These are phyloP conservation scores for Penicillium tannophilum DNA, from an alignment of 495 filamentous ascomycete species.

Conservation along the genomic window DNA sequence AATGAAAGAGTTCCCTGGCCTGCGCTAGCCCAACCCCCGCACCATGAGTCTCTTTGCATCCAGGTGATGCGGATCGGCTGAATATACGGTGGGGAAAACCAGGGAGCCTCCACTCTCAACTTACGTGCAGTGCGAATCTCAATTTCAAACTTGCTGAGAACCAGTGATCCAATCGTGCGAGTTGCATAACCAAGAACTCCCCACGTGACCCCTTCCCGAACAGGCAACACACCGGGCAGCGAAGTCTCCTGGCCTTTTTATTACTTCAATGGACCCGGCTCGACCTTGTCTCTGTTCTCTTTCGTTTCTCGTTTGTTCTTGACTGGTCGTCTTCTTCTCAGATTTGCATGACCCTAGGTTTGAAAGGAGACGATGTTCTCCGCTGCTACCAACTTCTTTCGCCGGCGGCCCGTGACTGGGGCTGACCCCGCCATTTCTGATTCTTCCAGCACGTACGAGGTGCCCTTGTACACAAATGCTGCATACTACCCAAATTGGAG, in stretches of 20 bases:
- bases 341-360: background rate
- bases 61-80: background rate
- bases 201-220: slow-evolving; percentile 30
- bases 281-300: background rate
- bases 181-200: background rate
- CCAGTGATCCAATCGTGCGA: slow-evolving; percentile 3
- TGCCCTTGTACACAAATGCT: slow-evolving; percentile 62
- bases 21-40: background rate
- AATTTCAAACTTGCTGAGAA: background rate
- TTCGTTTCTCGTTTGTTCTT: background rate
- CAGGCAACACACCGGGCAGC: slow-evolving; percentile 15
- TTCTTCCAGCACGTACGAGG: slow-evolving; percentile 34
- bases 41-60: background rate
- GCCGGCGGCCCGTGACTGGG: slow-evolving; percentile 17
- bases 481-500: slow-evolving; percentile 91
- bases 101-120: background rate
- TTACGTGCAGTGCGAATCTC: background rate
- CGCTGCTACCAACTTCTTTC: slow-evolving; percentile 22
- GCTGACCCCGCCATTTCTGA: slow-evolving; percentile 30
- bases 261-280: slow-evolving; percentile 5
- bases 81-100: background rate
- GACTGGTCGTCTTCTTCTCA: background rate
- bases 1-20: background rate
- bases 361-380: slow-evolving; percentile 22
- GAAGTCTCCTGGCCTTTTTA: slow-evolving; percentile 2